Evolutionary conservation across 345 rosid species (phyloP), one percentile per base, ranked within the genome.

Genomic region (Nephelium lappaceum): DNA sequence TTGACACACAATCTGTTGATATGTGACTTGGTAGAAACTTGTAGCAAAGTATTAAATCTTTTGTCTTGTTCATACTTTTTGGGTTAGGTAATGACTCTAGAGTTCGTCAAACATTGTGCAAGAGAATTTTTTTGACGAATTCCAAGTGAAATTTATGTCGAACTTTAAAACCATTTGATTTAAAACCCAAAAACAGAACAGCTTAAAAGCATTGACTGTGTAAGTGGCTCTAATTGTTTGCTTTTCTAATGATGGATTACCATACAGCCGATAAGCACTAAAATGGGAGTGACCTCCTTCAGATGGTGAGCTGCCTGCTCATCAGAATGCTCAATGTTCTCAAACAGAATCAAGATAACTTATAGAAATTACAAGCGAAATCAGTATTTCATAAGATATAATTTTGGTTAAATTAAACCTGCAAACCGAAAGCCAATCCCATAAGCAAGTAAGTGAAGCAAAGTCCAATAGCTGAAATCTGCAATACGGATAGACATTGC

Each of bases 391-490:
- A 39, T 21, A 72, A 7, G 51, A 47, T 2, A 16, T 51, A 38
- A 72, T 16, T 63, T 23, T 21, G 72, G 55, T 47, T 60, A 65
- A 49, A 88, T 31, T 31, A 31, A 31, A 31, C 97, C 95, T 90
- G 81, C 9, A 89, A 61, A 47, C 81, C 71, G 78, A 89, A 93
- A 67, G 89, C 69, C 15, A 83, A 55, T 23, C 91, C 97, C 6
- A 80, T 25, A 27, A 88, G 75, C 57, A 80, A 58, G 47, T 70
- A 69, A 74, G 80, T 74, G 3, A 85, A 72, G 82, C 85, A 84
- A 77, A 80, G 23, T 82, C 90, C 92, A 60, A 71, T 19, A n/a
- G 87, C 85, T 47, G 95, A 91, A 80, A 75, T 86, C 91, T 91
- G 84, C 67, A 79, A 42, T 24, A 70, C 27, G 43, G 16, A 36